Evolutionary conservation across 108 stramenopile genomes (phyloP).

Genomic region (Cyclotella kingstonii): DNA sequence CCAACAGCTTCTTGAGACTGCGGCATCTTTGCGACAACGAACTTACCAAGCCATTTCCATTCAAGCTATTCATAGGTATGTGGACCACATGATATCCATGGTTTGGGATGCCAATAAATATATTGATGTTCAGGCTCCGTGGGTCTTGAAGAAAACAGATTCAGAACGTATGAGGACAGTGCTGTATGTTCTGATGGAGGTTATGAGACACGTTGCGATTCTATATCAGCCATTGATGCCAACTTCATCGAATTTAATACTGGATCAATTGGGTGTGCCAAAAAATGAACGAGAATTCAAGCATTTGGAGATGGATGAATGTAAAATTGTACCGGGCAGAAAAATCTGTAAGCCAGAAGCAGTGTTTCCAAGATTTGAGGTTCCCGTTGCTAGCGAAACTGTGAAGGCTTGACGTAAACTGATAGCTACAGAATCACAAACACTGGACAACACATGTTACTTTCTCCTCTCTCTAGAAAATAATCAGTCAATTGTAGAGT

Average conservation of each 20-base stretch:
- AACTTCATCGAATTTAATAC: conserved; percentile 68
- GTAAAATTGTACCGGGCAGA: conserved; percentile 51
- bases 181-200: conserved; percentile 88
- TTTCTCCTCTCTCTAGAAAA: no score
- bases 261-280: conserved; percentile 87
- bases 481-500: no score
- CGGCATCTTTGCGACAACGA: conserved; percentile 45
- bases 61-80: conserved; percentile 84
- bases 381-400: conserved; percentile 27
- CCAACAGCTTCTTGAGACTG: conserved; percentile 60
- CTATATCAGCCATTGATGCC: conserved; percentile 95
- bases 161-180: conserved; percentile 80
- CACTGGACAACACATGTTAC: no score
- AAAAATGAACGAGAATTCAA: conserved; percentile 69
- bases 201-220: conserved; percentile 82
- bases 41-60: conserved; percentile 52
- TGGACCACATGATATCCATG: conserved; percentile 72
- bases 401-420: no score
- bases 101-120: conserved; percentile 91
- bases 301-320: conserved; percentile 57
- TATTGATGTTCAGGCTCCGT: conserved; percentile 90
- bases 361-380: conserved; percentile 79
- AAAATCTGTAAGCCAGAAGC: conserved; percentile 63
- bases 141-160: conserved; percentile 89
- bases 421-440: no score